phyloP scores from a whole-genome alignment of 2,329 filamentous ascomycete species.

The Penicillium sp. region DNA sequence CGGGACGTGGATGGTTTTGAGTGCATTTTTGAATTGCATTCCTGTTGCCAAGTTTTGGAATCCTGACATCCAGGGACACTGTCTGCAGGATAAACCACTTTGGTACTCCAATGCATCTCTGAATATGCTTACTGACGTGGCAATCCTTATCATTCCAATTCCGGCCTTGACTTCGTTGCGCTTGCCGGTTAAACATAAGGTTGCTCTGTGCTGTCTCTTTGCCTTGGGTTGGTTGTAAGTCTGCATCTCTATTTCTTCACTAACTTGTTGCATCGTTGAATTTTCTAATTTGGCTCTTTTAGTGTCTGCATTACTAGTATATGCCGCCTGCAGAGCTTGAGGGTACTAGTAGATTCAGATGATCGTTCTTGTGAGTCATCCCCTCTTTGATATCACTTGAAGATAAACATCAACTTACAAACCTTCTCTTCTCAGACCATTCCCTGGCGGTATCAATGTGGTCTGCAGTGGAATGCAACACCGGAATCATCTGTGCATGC shows the following conservation, averaged over 20 bases:
- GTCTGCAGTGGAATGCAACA: conserved; percentile 39
- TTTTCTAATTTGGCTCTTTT: not conserved
- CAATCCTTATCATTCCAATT: conserved; percentile 44
- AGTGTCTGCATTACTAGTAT: conserved; percentile 29
- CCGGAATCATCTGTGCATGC: conserved; percentile 40
- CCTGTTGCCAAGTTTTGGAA: conserved; percentile 36
- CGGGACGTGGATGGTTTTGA: conserved; percentile 33
- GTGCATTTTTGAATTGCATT: conserved; percentile 34
- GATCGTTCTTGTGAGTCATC: conserved; percentile 32
- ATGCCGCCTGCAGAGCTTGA: conserved; percentile 29
- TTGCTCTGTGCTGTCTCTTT: conserved; percentile 41
- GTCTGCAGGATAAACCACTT: conserved; percentile 36
- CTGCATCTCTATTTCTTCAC: not conserved
- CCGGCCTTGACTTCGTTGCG: conserved; percentile 39
- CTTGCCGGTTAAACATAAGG: conserved; percentile 41
- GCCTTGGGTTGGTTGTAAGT: conserved; percentile 36
- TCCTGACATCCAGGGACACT: conserved; percentile 26
- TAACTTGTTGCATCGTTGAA: conserved; percentile 23
- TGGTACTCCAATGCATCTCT: conserved; percentile 44
- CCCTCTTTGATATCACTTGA: not conserved
- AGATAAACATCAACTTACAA: not conserved
- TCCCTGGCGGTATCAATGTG: conserved; percentile 33
- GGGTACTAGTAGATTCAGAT: conserved; percentile 27
- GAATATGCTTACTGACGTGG: conserved; percentile 44
- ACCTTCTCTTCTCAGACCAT: conserved; percentile 23